Base-by-base conservation (phyloP, 371 early-diverging fungal genomes). In the Mucor plumbeus region DNA sequence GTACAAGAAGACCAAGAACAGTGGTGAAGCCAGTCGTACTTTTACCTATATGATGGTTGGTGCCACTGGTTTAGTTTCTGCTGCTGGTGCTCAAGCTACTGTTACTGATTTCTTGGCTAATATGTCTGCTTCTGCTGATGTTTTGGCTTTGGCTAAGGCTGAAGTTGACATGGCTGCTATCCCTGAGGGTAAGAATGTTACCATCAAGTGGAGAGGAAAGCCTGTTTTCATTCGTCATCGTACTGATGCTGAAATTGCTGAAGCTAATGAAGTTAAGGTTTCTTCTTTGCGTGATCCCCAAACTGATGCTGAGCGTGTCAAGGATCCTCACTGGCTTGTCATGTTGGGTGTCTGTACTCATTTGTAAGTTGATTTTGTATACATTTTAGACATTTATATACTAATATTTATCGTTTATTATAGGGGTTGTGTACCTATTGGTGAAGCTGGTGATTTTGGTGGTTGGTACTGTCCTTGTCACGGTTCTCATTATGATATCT, bases 381-480 rank as follows among this genome's bases (percentile, higher is more conserved):
- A 26, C 26, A 26, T 26, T 35, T 50, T 1, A 5, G 13, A 26
- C 14, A 19, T 21, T 50, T 19, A 21, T 11, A 5, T 21, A 41
- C 35, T 21, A 64, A 43, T 50, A 36, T 47, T 31, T 36, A 47
- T 15, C 62, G 36, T 41, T n/a, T 61, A 10, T 5, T 48, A 10
- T 74, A 85, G 90, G 80, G 96, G 99, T 77, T 98, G 99, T 87
- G 98, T 98, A 59, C 99, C 99, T 67, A 92, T 97, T 73, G 97
- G 97, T 66, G 97, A 98, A 79, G 91, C 97, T 80, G 98, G 98
- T 83, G 99, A 98, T 69, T 98, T 85, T 75, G 96, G 95, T 73
- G 99, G 98, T 67, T 98, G 98, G 98, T 98, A 96, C 89, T 98
- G 99, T 88, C 99, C 99, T 63, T 98, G 99, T 91, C 97, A 97